These are phyloP conservation scores for Isoetes taiwanensis DNA, from an alignment of 75 land plant genomes.

Conservation along the genomic window DNA sequence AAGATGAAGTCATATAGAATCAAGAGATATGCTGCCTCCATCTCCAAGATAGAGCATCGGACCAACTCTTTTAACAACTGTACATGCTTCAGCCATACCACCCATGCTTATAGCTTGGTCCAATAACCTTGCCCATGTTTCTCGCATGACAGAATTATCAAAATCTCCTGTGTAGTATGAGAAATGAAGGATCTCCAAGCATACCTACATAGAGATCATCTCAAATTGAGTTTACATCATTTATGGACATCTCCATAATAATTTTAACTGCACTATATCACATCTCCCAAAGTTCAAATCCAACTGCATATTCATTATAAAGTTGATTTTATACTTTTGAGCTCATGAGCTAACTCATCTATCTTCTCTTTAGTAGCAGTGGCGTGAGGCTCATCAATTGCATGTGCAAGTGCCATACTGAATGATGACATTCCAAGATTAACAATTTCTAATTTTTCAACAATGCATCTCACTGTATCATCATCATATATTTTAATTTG, in stretches of 20 bases:
- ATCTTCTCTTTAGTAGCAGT: neutral
- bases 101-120: conserved; percentile 1
- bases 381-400: neutral
- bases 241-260: neutral
- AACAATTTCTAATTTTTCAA: neutral
- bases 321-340: conserved; percentile 2
- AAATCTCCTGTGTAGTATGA: neutral
- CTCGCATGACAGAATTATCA: conserved; percentile 1
- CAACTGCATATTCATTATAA: neutral
- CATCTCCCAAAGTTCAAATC: conserved; percentile 3
- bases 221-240: neutral
- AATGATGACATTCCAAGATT: neutral
- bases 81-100: conserved; percentile 1
- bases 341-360: neutral
- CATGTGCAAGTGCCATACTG: neutral
- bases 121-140: conserved; percentile 5
- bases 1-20: neutral
- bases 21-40: conserved; percentile 2
- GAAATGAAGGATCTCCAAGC: conserved; percentile 4
- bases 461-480: neutral
- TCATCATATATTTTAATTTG: neutral
- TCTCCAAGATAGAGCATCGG: conserved; percentile 2
- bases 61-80: conserved; percentile 5
- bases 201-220: neutral
- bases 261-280: neutral